Percentiles rank a stretch among this genome's conserved stretches.
phyloP scores from a whole-genome alignment of 225 moss, liverwort and hornwort genomes.

The Marchantia paleacea region DNA sequence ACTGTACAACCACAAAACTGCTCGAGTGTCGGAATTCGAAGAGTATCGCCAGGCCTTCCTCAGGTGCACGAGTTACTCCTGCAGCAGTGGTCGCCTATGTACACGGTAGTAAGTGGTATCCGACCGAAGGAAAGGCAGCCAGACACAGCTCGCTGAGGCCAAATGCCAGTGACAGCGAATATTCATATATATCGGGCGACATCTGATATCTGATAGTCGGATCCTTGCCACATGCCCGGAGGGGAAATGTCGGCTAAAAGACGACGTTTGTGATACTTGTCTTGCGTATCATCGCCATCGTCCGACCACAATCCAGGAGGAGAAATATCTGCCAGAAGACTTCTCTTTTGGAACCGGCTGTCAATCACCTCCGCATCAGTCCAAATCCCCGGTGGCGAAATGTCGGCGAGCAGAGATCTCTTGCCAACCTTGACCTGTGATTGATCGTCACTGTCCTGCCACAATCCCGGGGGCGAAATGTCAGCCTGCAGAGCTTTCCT shows the following conservation, averaged over 20 bases:
- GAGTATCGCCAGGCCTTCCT: neutral
- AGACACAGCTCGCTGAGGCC: neutral
- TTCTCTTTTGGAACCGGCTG: slow-evolving; percentile 3
- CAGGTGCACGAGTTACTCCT: neutral
- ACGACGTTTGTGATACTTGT: slow-evolving; percentile 19
- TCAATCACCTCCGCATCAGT: neutral
- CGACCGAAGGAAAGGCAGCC: neutral
- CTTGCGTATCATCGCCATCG: slow-evolving; percentile 14
- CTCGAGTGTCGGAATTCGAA: neutral
- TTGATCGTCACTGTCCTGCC: neutral
- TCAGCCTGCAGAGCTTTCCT: slow-evolving; percentile 5
- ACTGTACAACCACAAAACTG: neutral
- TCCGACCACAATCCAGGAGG: slow-evolving; percentile 28
- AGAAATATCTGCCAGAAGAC: slow-evolving; percentile 13
- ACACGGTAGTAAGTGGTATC: neutral
- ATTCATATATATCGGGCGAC: neutral
- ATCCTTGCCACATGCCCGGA: slow-evolving; percentile 22
- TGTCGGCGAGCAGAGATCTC: slow-evolving; percentile 16
- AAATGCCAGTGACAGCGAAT: neutral
- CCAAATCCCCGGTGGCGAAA: slow-evolving; percentile 6
- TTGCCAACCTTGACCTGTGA: neutral
- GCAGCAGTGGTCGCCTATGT: neutral
- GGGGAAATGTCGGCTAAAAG: slow-evolving; percentile 22
- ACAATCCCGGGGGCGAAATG: slow-evolving; percentile 10
- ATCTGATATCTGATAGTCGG: neutral